Conservation (phyloP, 805 yeast genomes). For the Wickerhamiella kazuoi region DNA sequence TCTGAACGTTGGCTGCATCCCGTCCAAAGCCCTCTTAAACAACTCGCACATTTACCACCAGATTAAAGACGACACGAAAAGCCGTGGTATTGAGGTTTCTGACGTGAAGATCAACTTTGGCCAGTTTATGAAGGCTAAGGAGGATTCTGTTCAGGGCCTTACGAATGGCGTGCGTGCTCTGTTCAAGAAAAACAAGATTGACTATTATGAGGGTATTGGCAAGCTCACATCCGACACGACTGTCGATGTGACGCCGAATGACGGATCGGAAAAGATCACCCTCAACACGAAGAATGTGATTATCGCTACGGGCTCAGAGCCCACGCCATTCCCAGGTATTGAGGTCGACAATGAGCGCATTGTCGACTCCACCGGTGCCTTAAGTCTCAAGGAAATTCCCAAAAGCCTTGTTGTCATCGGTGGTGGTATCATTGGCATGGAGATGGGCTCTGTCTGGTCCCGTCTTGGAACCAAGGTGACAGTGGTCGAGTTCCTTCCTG, state of each 20-base stretch:
- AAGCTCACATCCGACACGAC: slow-evolving; percentile 67
- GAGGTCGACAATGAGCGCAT: slow-evolving; percentile 92
- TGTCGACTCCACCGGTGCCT: slow-evolving; percentile 87
- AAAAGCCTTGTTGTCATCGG: slow-evolving; percentile 86
- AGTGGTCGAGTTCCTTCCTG: slow-evolving; percentile 71
- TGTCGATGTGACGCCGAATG: slow-evolving; percentile 67
- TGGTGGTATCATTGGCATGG: slow-evolving; percentile 98
- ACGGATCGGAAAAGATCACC: slow-evolving; percentile 57
- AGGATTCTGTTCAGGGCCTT: slow-evolving; percentile 69
- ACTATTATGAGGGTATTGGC: slow-evolving; percentile 86
- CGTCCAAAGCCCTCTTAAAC: slow-evolving; percentile 88
- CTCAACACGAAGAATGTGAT: slow-evolving; percentile 75
- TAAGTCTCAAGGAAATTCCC: slow-evolving; percentile 75
- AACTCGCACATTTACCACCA: slow-evolving; percentile 87
- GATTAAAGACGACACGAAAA: slow-evolving; percentile 64
- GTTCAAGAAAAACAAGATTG: slow-evolving; percentile 89
- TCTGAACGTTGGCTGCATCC: slow-evolving; percentile 97
- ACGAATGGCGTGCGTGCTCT: slow-evolving; percentile 90
- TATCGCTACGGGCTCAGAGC: slow-evolving; percentile 97
- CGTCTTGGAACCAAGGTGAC: slow-evolving; percentile 94
- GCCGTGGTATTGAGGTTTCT: slow-evolving; percentile 74
- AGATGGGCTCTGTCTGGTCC: slow-evolving; percentile 96
- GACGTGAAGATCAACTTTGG: slow-evolving; percentile 60
- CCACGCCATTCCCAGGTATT: slow-evolving; percentile 97
- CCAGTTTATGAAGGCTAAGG: slow-evolving; percentile 81